Evolutionary conservation across 2,329 filamentous ascomycete genomes (phyloP).

Genomic region (Pseudopithomyces chartarum): DNA sequence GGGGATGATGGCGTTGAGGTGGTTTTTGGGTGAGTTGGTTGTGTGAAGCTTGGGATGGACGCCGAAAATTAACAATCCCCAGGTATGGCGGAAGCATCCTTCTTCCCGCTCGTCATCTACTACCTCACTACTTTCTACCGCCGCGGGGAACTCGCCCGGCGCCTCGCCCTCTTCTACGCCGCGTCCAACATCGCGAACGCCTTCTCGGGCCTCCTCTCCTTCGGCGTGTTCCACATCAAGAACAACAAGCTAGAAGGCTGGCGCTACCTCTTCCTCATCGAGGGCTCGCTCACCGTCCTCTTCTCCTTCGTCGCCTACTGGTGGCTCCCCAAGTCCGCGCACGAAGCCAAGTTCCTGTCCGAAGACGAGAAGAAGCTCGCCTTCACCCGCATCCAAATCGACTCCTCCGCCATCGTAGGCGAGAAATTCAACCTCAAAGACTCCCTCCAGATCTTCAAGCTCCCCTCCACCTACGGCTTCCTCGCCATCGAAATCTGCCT

Average conservation of each 20-base stretch:
- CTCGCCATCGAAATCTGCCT: slow-evolving; percentile 63
- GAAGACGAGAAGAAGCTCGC: slow-evolving; percentile 71
- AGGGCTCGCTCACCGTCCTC: slow-evolving; percentile 63
- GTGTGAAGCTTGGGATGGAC: not conserved
- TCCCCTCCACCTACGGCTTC: slow-evolving; percentile 60
- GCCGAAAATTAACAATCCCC: slow-evolving; percentile 12
- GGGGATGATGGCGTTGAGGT: slow-evolving; percentile 70
- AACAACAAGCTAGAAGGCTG: slow-evolving; percentile 59
- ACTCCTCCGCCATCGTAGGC: slow-evolving; percentile 69
- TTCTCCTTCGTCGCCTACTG: slow-evolving; percentile 68
- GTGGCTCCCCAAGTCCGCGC: slow-evolving; percentile 69
- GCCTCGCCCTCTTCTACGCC: slow-evolving; percentile 76
- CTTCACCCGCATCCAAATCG: slow-evolving; percentile 74
- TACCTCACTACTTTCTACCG: slow-evolving; percentile 69
- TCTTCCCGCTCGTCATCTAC: slow-evolving; percentile 72
- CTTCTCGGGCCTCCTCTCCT: slow-evolving; percentile 65
- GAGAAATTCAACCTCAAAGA: slow-evolving; percentile 60
- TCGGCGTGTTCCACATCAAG: slow-evolving; percentile 63
- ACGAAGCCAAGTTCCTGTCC: slow-evolving; percentile 68
- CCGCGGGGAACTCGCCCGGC: slow-evolving; percentile 70
- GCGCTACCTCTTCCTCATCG: slow-evolving; percentile 70
- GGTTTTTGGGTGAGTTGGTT: slow-evolving; percentile 63
- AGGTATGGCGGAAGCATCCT: slow-evolving; percentile 67
- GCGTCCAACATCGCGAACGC: slow-evolving; percentile 75
- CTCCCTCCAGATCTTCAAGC: slow-evolving; percentile 58